Evolutionary conservation across 768 basidiomycete species (phyloP), one percentile per base, ranked within the genome.

Genomic region (Cystofilobasidium capitatum): DNA sequence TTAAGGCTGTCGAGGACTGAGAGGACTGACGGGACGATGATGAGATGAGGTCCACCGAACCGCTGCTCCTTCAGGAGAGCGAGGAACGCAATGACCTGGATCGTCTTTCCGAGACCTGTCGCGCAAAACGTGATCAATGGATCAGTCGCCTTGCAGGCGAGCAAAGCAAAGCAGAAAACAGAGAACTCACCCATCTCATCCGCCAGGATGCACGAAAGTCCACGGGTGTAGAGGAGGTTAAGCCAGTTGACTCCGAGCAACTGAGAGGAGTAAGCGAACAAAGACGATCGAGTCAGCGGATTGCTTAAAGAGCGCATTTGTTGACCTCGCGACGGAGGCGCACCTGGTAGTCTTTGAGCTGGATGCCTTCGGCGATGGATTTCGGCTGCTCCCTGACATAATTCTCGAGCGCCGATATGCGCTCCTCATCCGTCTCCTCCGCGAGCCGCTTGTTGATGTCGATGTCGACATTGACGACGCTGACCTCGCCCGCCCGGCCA

Each of bases 231-330:
- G 61, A 98, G 79, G 26, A 98, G 78, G 77, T 90, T 85, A 71
- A 99, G 80, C 96, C 96, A 99, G 76, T 98, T 99, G 63, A 99
- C 82, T n/a, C 96, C 96, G 66, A 97, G 81, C 67, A 98, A 80
- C 77, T 99, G 94, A 39, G 12, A 51, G 49, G 29, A n/a, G 8
- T 8, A 5, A 29, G n/a, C 36, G 22, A 29, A 17, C n/a, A 42
- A n/a, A 12, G 8, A 35, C 10, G 57, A 10, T 58, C 5, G 33
- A 31, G 22, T 58, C 29, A 17, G 29, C 16, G 33, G 12, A 35
- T 10, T 33, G 58, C 12, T 24, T 81, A 76, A 92, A 91, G 61
- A 98, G 79, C 29, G 97, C 78, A 77, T 89, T 85, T 71, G 97
- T 80, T 94, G 96, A 99, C 76, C 96, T 98, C 63, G 20, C 51